Evolutionary conservation across 345 rosid species (phyloP), one percentile per base, ranked within the genome.

Genomic region (Laguncularia racemosa): DNA sequence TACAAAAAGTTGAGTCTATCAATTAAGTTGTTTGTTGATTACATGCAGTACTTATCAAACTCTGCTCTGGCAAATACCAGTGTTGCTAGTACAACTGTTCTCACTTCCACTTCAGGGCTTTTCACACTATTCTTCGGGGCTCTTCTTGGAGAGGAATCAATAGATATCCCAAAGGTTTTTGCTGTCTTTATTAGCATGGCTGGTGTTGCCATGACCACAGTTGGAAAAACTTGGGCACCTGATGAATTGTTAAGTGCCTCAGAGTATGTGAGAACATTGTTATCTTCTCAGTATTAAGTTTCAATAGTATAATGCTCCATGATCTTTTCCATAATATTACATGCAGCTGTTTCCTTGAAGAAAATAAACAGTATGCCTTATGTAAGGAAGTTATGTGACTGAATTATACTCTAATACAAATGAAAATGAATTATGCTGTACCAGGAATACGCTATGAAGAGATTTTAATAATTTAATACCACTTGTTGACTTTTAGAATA

Each of bases 141-240:
- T 60, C 72, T 82, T 46, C 82, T 84, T 4, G 78, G 88, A 14
- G 78, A 82, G 64, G 91, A 84, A 59, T 75, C 79, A 0, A 50
- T 84, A 49, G 76, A 58, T 55, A 38, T 70, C 16, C 65, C 69
- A 2, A 84, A 80, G 76, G 81, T 78, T 72, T 73, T 74, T 26
- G 80, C 91, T 53, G 91, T 79, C 61, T 64, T 82, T 38, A 61
- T 81, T 50, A 79, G 85, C 80, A 79, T 84, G 81, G 68, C 76
- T 56, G 88, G 91, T 62, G 85, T 75, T 64, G 91, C 85, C 69
- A 73, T 79, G 88, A 84, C 88, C 46, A 78, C 85, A 0, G 62
- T 74, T 57, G 88, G 88, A 26, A 76, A 79, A 66, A 84, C 85
- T 52, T 82, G 82, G 84, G 84, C 84, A 23, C 49, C 71, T 0